phyloP scores from a whole-genome alignment of 1,139 yeast species.

The Debaryomyces sp. region DNA sequence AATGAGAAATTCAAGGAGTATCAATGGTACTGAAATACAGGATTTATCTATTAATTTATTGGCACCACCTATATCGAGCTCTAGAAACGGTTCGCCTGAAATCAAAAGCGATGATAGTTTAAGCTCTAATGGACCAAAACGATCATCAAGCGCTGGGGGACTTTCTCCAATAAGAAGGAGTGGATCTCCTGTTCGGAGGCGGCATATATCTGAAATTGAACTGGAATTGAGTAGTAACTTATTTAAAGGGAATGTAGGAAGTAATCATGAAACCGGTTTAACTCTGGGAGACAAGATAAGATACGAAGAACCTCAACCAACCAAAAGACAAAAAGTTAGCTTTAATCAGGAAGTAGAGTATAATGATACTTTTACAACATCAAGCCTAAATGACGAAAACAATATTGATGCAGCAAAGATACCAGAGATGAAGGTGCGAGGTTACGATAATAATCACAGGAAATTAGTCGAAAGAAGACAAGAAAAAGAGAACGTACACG shows the following conservation, averaged over 20 bases:
- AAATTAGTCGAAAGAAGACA: not conserved
- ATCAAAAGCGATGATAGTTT: slow-evolving; percentile 3
- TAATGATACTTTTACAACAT: slow-evolving; percentile 3
- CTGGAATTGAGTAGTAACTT: slow-evolving; percentile 7
- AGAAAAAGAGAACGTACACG: not conserved
- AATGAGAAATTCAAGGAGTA: not conserved
- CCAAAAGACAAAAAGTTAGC: slow-evolving; percentile 5
- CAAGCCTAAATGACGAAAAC: slow-evolving; percentile 1
- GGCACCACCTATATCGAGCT: not conserved
- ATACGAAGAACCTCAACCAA: not conserved
- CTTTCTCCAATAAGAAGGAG: slow-evolving; percentile 36
- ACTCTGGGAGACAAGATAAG: not conserved
- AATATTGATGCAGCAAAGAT: not conserved
- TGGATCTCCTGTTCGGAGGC: slow-evolving; percentile 41
- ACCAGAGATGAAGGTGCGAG: not conserved
- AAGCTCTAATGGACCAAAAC: not conserved
- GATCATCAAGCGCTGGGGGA: slow-evolving; percentile 6
- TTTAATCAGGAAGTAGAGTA: slow-evolving; percentile 6
- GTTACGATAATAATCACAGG: not conserved
- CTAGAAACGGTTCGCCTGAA: slow-evolving; percentile 5
- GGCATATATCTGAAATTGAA: slow-evolving; percentile 33
- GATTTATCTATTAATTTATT: not conserved
- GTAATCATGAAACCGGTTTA: not conserved
- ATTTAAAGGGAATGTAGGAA: slow-evolving; percentile 9
- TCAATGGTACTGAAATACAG: not conserved